Percentiles rank a stretch among this genome's conserved stretches.
Evolutionary conservation across 495 filamentous ascomycete species (phyloP).

Genomic region (Neurospora sp.): DNA sequence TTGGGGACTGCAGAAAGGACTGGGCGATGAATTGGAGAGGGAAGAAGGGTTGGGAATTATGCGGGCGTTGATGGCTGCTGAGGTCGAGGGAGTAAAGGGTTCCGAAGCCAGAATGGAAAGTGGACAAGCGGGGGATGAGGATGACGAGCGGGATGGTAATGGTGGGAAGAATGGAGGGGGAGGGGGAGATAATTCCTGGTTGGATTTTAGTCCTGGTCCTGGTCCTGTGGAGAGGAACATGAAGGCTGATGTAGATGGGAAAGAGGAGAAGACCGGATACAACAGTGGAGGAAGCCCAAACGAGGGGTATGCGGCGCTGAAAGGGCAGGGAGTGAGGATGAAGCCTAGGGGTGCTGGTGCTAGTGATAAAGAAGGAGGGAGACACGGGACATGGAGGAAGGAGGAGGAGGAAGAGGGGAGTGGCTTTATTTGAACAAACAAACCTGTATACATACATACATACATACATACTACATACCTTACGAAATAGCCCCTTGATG

Average conservation of each 20-base stretch:
- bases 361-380: neutral
- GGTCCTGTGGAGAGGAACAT: neutral
- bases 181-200: neutral
- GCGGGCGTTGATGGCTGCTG: constrained; percentile 25
- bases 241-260: neutral
- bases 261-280: too few species aligned
- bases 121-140: neutral
- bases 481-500: too few species aligned
- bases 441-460: neutral
- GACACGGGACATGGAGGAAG: neutral
- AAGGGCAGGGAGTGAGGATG: neutral
- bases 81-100: too few species aligned
- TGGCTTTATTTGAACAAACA: neutral
- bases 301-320: neutral
- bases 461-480: too few species aligned
- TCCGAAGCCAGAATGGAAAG: too few species aligned
- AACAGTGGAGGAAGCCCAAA: too few species aligned
- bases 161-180: neutral
- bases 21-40: constrained; percentile 17
- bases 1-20: constrained; percentile 22
- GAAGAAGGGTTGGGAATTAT: constrained; percentile 26
- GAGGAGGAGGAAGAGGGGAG: neutral
- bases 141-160: neutral
- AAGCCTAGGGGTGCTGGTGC: neutral
- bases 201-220: neutral